Percentiles rank a stretch among this genome's conserved stretches.
Conservation (phyloP, 306 rosid genomes). For the Trifolium fragiferum region DNA sequence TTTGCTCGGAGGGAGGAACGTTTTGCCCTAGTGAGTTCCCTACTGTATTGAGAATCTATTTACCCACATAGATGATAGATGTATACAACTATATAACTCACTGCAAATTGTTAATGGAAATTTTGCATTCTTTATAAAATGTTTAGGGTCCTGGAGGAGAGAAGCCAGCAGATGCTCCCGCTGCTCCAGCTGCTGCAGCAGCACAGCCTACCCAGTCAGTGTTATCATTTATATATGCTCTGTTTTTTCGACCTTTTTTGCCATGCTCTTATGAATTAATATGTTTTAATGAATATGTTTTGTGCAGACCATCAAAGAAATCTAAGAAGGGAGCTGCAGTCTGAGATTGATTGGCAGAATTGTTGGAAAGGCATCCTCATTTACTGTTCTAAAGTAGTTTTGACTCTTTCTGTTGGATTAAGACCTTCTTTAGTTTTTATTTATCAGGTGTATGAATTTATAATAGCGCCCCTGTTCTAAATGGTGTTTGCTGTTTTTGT, state of each 20-base stretch:
- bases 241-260: background rate
- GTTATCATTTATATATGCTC: background rate
- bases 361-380: conserved; percentile 16
- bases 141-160: conserved; percentile 80
- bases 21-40: conserved; percentile 66
- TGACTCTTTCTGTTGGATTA: conserved; percentile 54
- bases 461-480: conserved; percentile 33
- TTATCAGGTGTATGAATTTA: conserved; percentile 48
- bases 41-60: background rate
- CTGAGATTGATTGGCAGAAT: conserved; percentile 32
- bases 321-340: conserved; percentile 63
- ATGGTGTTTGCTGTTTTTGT: conserved; percentile 21
- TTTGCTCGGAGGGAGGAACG: conserved; percentile 92
- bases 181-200: conserved; percentile 48
- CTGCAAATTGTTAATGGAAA: background rate
- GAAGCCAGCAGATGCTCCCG: conserved; percentile 46
- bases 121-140: conserved; percentile 2
- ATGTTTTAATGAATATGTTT: background rate
- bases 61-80: too few species aligned
- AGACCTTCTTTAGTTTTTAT: conserved; percentile 41
- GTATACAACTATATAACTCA: too few species aligned
- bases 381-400: conserved; percentile 54
- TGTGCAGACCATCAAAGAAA: conserved; percentile 77
- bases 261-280: background rate
- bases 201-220: conserved; percentile 77